phyloP scores from a whole-genome alignment of 352 stramenopile genomes.

The Phytophthora sp. region DNA sequence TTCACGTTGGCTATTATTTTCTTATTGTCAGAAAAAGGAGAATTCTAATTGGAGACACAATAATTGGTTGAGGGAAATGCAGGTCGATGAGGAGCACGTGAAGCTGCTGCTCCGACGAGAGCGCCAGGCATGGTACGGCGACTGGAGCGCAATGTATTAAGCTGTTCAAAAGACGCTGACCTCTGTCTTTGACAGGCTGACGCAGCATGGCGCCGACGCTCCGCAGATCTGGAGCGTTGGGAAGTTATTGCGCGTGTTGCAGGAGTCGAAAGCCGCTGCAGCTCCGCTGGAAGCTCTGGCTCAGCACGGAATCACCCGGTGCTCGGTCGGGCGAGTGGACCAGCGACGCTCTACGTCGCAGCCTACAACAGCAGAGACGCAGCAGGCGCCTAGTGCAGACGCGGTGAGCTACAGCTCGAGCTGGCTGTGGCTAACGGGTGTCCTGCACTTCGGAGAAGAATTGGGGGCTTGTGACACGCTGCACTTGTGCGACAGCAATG shows the following conservation, averaged over 20 bases:
- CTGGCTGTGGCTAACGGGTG: constrained; percentile 53
- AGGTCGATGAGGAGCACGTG: constrained; percentile 20
- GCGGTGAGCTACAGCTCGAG: constrained; percentile 41
- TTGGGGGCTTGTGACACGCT: constrained; percentile 20
- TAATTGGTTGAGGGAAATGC: no score
- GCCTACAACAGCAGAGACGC: neutral
- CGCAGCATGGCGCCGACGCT: neutral
- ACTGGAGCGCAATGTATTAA: neutral
- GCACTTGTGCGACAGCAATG: constrained; percentile 44
- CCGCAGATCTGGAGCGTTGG: constrained; percentile 31
- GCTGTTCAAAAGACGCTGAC: no score
- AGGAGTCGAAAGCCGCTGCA: constrained; percentile 2
- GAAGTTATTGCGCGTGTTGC: constrained; percentile 32
- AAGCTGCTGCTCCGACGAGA: constrained; percentile 27
- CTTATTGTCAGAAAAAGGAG: no score
- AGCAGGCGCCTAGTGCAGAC: neutral
- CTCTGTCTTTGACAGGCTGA: no score
- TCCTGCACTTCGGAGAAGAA: constrained; percentile 42
- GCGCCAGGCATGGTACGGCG: constrained; percentile 20
- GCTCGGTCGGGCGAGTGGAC: constrained; percentile 10
- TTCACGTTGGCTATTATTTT: neutral
- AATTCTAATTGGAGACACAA: no score
- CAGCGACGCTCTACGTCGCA: constrained; percentile 1
- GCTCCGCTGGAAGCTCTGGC: constrained; percentile 7
- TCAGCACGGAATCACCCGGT: constrained; percentile 15